A percentile compares a stretch with the other conserved stretches of the same genome.
These are phyloP conservation scores for Ascochyta pisi DNA, from an alignment of 2,329 filamentous ascomycete species.

Conservation along the genomic window DNA sequence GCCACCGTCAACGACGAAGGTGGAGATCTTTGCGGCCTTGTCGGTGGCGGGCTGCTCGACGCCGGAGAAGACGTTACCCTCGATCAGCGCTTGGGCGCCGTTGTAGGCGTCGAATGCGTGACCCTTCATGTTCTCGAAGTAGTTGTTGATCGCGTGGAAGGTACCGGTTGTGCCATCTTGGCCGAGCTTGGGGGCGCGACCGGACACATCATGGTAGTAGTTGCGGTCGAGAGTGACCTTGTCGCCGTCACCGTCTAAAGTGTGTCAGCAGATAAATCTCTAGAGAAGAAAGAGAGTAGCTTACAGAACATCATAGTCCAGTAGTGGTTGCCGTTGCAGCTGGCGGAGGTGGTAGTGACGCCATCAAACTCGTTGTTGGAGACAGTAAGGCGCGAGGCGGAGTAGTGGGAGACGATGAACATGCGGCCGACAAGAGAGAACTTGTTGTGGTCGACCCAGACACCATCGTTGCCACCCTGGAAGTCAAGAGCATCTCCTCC, in stretches of 20 bases:
- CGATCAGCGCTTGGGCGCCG: conserved; percentile 40
- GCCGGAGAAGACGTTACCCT: conserved; percentile 56
- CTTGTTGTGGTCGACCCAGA: conserved; percentile 51
- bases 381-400: conserved; percentile 52
- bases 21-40: conserved; percentile 33
- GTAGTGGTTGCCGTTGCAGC: conserved; percentile 57
- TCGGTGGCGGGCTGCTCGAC: conserved; percentile 51
- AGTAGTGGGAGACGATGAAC: conserved; percentile 49
- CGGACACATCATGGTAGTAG: conserved; percentile 55
- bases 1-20: conserved; percentile 38
- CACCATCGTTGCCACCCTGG: conserved; percentile 39
- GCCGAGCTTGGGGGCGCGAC: conserved; percentile 54
- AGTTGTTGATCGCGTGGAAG: conserved; percentile 39
- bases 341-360: conserved; percentile 51
- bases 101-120: conserved; percentile 52
- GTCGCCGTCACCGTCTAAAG: conserved; percentile 45
- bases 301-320: conserved; percentile 53
- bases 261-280: background rate
- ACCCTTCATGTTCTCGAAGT: conserved; percentile 51
- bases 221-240: conserved; percentile 54
- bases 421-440: conserved; percentile 56
- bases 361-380: conserved; percentile 58
- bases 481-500: conserved; percentile 50
- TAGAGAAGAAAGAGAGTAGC: background rate
- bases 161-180: conserved; percentile 36